Base-by-base conservation (phyloP, 2,329 filamentous ascomycete genomes). In the Phialocephala subalpina region DNA sequence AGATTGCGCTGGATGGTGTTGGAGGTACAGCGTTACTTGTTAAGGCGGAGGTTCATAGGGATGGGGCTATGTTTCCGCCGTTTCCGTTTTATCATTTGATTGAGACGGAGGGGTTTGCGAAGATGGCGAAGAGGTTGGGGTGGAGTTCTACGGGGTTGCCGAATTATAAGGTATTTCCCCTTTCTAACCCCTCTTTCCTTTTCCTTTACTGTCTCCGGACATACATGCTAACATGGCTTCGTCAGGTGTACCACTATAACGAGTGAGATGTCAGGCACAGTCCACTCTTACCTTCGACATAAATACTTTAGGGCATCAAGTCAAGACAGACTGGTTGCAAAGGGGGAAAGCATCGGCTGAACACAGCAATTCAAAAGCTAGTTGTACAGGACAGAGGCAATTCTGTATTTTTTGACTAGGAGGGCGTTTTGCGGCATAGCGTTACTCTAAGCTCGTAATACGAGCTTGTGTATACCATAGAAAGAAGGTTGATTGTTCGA, bases 71-170 rank as follows among this genome's bases (percentile, higher is more conserved):
- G 95, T 99, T 99, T 81, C 96, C 96, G 20, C 88, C 96, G 0
- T 99, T 99, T 77, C 81, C 95, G 2, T 99, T 99, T 77, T 98
- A 97, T 77, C 92, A 99, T 79, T 84, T 99, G 67, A 97, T 99
- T 67, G 96, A 99, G 83, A 98, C 96, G 0, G 96, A 99, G 77
- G 96, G 96, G 0, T 99, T 99, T 76, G 94, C 96, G 20, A 97
- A 95, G 81, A 99, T 99, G 96, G 94, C 94, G 14, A 91, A 88
- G 78, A 85, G 96, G 70, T 79, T 99, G 75, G 94, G 94, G 58
- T 97, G 94, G 90, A 85, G 90, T 68, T 87, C 92, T 65, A 93
- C 86, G 72, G 96, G 96, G n/a, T 82, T 98, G 75, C 96, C 96
- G 49, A 97, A 98, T 81, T 99, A 99, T 82, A 94, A 95, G 85